Base-by-base conservation (phyloP, 1,284 basidiomycete genomes). In the Schizopora paradoxa region DNA sequence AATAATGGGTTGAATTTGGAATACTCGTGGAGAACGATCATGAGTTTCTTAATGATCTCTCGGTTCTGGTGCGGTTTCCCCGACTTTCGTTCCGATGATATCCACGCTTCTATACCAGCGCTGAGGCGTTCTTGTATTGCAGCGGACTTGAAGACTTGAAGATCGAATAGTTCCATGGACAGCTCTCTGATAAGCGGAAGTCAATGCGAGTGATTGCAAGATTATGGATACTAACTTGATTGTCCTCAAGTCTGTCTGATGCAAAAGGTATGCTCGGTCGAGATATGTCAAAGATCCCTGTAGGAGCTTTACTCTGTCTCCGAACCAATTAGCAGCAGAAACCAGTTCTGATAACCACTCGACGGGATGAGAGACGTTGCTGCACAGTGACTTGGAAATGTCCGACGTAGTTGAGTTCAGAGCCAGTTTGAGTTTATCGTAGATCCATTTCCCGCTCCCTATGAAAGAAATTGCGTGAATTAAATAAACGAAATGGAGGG, bases 1-100 rank as follows among this genome's bases (percentile, higher is more conserved):
- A 82, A 76, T 42, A 62, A 67, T 10, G 69, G 61, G 54, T 86
- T 79, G 47, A 86, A 79, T 29, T 67, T 50, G 83, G 77, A 5
- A 65, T 66, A 51, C 4, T 47, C 41, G 32, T 69, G 60, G 31
- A 88, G 69, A 45, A 82, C 75, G 2, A 62, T 56, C 42, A 84
- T 67, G 16, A 87, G 72, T 1, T 61, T 56, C 2, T 60, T 57
- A 23, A 86, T 67, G n/a, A 55, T 51, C 5, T 51, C 41, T 5
- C 74, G 69, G 4, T 61, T 51, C 11, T 54, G 41, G 44, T 71
- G 65, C 29, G 53, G 40, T 27, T 47, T 26, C 39, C 66, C 66
- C 47, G 23, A 25, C 21, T 6, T 11, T 27, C 18, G 18, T 10
- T 41, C 18, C n/a, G 2, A 23, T 41, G 14, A 41, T 14, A 16